Base-by-base conservation (phyloP, 106 monocot genomes). In the Vanilla planifolia region DNA sequence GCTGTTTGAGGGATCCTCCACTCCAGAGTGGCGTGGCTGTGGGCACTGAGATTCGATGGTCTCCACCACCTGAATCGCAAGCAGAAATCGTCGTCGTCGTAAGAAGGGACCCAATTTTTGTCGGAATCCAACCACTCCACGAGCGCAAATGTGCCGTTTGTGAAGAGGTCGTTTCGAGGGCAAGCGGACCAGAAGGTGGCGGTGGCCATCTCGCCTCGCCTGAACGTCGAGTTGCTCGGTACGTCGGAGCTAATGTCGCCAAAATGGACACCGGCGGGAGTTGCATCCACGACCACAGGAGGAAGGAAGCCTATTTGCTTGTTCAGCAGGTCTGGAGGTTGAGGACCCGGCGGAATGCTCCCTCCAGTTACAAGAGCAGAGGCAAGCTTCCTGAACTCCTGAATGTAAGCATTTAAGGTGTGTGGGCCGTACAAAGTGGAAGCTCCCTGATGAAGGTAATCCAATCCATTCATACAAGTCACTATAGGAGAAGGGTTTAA, bases 171-270 rank as follows among this genome's bases (percentile, higher is more conserved):
- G 20, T 93, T 93, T 67, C 93, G 71, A 3, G 89, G 89, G 67
- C 93, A 93, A 33, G 85, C 85, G 6, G 89, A 85, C 81, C 79
- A 80, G 71, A 93, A 93, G 2, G 81, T 85, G 33, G 85, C 93
- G 0, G 78, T 61, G 45, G 78, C 93, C 57, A 61, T 70, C 14
- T 75, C 74, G 2, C 88, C 85, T 15, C 47, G 71, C 17, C 41
- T 67, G 71, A 93, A 89, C 0, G 69, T 82, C 6, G 85, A 81
- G 53, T 89, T 85, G 9, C 53, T 19, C 3, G 88, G 88, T n/a
- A 93, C 72, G 47, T 93, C 88, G 2, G 37, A 27, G 7, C 70
- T 74, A 51, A 82, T 36, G 53, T 93, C 93, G 0, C 93, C 93
- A 43, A 93, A 93, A 1, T 67, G 69, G 27, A 58, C 56, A 0